These are phyloP conservation scores for Trypanosoma lewisi DNA, from an alignment of 208 protist genomes.

Conservation along the genomic window DNA sequence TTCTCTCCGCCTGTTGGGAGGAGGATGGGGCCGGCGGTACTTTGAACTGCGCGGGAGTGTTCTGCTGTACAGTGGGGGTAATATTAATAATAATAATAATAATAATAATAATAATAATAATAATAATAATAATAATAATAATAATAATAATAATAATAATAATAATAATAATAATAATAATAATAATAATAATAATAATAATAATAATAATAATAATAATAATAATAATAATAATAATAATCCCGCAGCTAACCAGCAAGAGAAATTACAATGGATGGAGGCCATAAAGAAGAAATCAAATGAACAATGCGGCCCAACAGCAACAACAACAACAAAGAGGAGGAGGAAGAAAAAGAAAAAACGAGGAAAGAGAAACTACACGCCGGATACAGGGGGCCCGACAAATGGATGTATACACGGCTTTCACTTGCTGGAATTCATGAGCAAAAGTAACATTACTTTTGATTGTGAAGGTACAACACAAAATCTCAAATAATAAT, in stretches of 20 bases:
- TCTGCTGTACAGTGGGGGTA: conserved; percentile 19
- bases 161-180: conserved; percentile 4
- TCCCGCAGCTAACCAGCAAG: conserved; percentile 15
- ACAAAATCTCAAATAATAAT: conserved; percentile 44
- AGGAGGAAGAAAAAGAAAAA: conserved; percentile 19
- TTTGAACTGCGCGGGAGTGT: conserved; percentile 26
- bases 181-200: not conserved
- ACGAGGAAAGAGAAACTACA: conserved; percentile 23
- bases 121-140: not conserved
- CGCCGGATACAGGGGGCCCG: no score
- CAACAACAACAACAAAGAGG: conserved; percentile 4
- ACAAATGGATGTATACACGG: conserved; percentile 54
- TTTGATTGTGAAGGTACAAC: conserved; percentile 89
- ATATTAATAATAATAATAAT: not conserved
- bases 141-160: not conserved
- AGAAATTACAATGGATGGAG: conserved; percentile 24
- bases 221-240: conserved; percentile 21
- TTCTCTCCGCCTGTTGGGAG: conserved; percentile 18
- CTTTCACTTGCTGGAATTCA: conserved; percentile 84
- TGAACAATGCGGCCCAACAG: not conserved
- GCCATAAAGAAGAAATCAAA: conserved; percentile 26
- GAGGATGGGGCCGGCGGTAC: conserved; percentile 13
- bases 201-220: not conserved
- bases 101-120: not conserved
- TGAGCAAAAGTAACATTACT: conserved; percentile 92